These are phyloP conservation scores for Datisca glomerata DNA, from an alignment of 306 rosid genomes.

Conservation along the genomic window DNA sequence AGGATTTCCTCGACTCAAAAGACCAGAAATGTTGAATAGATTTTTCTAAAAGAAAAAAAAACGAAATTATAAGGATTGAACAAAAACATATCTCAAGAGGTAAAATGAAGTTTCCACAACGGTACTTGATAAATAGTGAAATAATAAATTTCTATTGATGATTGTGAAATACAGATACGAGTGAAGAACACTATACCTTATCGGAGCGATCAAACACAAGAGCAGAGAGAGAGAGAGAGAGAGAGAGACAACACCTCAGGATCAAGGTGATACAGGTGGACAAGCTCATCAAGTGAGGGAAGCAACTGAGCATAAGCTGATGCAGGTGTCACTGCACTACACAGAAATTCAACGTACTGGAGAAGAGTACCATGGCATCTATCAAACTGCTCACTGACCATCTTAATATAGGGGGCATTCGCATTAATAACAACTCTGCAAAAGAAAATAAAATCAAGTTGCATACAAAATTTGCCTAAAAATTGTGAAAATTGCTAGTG, in stretches of 20 bases:
- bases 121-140: neutral
- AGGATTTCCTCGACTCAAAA: too few species aligned
- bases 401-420: conserved; percentile 89
- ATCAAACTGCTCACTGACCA: conserved; percentile 96
- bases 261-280: conserved; percentile 84
- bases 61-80: too few species aligned
- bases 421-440: conserved; percentile 85
- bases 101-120: neutral
- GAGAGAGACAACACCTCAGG: conserved; percentile 75
- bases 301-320: conserved; percentile 66
- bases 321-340: conserved; percentile 72
- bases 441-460: conserved; percentile 10
- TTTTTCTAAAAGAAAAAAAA: too few species aligned
- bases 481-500: too few species aligned
- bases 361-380: conserved; percentile 95
- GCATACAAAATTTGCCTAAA: too few species aligned
- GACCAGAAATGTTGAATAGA: too few species aligned
- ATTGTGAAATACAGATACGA: too few species aligned
- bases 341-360: conserved; percentile 87
- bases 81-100: too few species aligned
- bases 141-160: conserved; percentile 1
- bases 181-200: too few species aligned
- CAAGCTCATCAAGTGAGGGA: conserved; percentile 77
- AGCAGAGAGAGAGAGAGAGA: conserved; percentile 5
- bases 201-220: conserved; percentile 1